These are phyloP conservation scores for Coccomyxa sp. DNA, from an alignment of 139 green algal genomes.

Conservation along the genomic window DNA sequence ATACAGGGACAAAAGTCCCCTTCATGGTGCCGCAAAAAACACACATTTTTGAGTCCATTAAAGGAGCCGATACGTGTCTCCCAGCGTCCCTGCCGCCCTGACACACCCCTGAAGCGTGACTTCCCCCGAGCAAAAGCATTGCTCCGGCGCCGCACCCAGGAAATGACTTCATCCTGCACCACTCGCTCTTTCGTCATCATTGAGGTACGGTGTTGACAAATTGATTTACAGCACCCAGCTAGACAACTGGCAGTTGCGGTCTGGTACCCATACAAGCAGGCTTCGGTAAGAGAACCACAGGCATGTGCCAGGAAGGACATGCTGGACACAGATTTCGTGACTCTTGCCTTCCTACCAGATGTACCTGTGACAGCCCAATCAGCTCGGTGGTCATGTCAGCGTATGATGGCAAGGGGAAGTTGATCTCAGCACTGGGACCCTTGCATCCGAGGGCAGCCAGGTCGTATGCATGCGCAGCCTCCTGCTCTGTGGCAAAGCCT, in stretches of 20 bases:
- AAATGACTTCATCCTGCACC: slow-evolving; percentile 49
- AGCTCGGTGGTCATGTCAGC: neutral
- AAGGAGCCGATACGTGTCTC: slow-evolving; percentile 66
- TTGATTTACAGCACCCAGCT: too few species aligned
- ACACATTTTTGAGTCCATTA: slow-evolving; percentile 58
- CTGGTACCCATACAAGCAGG: too few species aligned
- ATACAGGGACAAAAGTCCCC: too few species aligned
- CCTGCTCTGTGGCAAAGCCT: slow-evolving; percentile 39
- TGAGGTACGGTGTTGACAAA: too few species aligned
- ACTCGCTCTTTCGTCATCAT: neutral
- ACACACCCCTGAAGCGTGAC: slow-evolving; percentile 55
- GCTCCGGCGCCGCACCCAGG: slow-evolving; percentile 41
- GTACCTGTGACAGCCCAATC: neutral
- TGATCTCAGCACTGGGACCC: slow-evolving; percentile 37
- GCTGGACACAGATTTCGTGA: too few species aligned
- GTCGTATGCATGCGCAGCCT: slow-evolving; percentile 52
- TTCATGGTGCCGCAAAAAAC: too few species aligned
- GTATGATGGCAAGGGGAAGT: slow-evolving; percentile 39
- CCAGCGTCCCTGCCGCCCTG: slow-evolving; percentile 53
- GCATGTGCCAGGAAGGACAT: too few species aligned
- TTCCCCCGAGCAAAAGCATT: slow-evolving; percentile 53
- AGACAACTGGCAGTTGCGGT: too few species aligned
- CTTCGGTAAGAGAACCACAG: too few species aligned
- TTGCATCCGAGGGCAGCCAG: slow-evolving; percentile 59
- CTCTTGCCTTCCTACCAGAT: too few species aligned